Evolutionary conservation across 2,329 filamentous ascomycete genomes (phyloP), one percentile per base, ranked within the genome.

Genomic region (Xylogone sp.): DNA sequence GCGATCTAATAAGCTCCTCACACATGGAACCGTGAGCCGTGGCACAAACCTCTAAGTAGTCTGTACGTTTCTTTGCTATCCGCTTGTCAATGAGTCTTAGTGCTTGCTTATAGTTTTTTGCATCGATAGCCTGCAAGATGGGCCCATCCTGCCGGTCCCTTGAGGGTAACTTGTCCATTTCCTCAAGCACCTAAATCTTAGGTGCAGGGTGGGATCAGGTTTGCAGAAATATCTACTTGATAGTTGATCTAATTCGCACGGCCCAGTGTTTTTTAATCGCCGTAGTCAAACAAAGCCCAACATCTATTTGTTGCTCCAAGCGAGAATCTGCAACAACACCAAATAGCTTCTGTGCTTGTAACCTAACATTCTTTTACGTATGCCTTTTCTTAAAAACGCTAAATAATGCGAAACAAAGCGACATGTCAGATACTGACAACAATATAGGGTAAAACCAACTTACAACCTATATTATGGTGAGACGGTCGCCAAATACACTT

Each of bases 41-140:
- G 10, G 21, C 18, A 58, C 62, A 39, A 57, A 68, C 66, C 58
- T 67, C 57, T 20, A 64, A 54, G 51, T 68, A 67, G 21, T 63
- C 59, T 4, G 58, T 59, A 12, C 46, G 53, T 21, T 62, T 64
- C 54, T 68, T 68, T 21, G 59, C 52, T 24, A 68, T 46, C 43
- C 61, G 60, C 54, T 68, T 68, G 9, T 68, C 65, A 3, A 68
- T 62, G 3, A 65, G 53, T 53, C 67, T 68, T 42, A 67, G 53
- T 10, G 66, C 66, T 52, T 66, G 63, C 55, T 67, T 68, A 48
- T 59, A 64, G 53, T 66, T 65, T 27, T 57, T 60, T n/a, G 58
- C 59, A 42, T 67, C 64, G 43, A 68, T 63, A 13, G 65, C 63
- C 45, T 62, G 64, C 60, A 62, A 66, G 39, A 68, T 68, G 8